Evolutionary conservation across 306 rosid species (phyloP).

Genomic region (Elaeagnus macrophylla): DNA sequence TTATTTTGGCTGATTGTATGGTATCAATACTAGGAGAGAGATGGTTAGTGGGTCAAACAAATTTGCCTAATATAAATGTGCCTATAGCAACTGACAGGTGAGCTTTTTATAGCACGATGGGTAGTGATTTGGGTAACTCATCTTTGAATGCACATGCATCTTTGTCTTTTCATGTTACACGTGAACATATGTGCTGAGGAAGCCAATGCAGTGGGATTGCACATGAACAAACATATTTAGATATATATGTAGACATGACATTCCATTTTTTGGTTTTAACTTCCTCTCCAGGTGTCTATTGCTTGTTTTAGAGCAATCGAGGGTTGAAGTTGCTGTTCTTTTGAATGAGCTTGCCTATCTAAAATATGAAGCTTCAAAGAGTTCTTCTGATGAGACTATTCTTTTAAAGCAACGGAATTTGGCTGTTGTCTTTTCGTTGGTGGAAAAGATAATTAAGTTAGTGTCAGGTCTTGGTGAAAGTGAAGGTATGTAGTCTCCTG

Average conservation of each 20-base stretch:
- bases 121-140: neutral
- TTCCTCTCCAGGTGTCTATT: constrained; percentile 59
- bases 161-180: neutral
- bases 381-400: constrained; percentile 43
- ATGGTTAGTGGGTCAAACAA: constrained; percentile 58
- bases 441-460: constrained; percentile 75
- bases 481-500: constrained; percentile 43
- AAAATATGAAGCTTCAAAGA: constrained; percentile 72
- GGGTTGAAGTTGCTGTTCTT: constrained; percentile 91
- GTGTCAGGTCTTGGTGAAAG: constrained; percentile 49
- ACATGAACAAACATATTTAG: neutral
- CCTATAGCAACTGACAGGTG: constrained; percentile 66
- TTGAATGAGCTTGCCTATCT: constrained; percentile 80
- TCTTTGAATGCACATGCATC: neutral
- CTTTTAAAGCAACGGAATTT: constrained; percentile 50
- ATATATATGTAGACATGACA: constrained; percentile 2
- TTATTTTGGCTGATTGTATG: constrained; percentile 78
- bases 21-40: constrained; percentile 52
- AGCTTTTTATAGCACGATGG: constrained; percentile 2
- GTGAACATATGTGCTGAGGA: neutral
- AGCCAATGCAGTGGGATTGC: constrained; percentile 1
- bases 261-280: constrained; percentile 20
- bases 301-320: constrained; percentile 86
- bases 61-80: constrained; percentile 33
- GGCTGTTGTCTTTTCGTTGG: constrained; percentile 71